Evolutionary conservation across 2,329 filamentous ascomycete species (phyloP), one percentile per base, ranked within the genome.

Genomic region (Pseudocercospora crystallina): DNA sequence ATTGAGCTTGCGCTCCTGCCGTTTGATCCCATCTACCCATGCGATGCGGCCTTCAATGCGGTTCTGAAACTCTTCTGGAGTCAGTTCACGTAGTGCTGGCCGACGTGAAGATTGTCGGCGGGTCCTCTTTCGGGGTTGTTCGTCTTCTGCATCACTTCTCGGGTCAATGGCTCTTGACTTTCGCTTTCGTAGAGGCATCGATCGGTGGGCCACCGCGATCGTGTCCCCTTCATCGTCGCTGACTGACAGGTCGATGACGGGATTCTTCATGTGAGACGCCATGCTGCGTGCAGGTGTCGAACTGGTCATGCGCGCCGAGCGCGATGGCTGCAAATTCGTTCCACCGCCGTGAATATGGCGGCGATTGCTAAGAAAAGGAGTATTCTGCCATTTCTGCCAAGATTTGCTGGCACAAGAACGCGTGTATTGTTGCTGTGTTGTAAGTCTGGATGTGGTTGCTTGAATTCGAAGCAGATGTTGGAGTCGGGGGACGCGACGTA

Each of bases 201-300:
- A 10, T 9, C n/a, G 20, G 9, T 29, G 20, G 8, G 34, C 38
- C 2, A 48, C 39, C 5, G 4, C 31, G 11, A 40, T 44, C 2
- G 20, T 44, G 11, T 48, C 39, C 9, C 11, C 32, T n/a, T 44
- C 49, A 35, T 36, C 29, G 9, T 47, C 44, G 31, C 39, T 52
- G 5, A 15, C n/a, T 7, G 48, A 32, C 2, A 49, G 31, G 30
- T 49, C 35, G 26, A 49, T 39, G 26, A 39, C 38, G n/a, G 30
- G 7, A 17, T 37, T 41, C 15, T 39, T 35, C 46, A 42, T 48
- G 10, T 3, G 9, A 11, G 17, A 10, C 7, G 20, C 13, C 46
- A 48, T 48, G 7, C 7, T 13, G 35, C 11, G 11, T 14, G 5
- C 9, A 12, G 7, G 13, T 14, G 9, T 8, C 31, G 11, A 12